Evolutionary conservation across 176 grass and related monocot species (phyloP).

Genomic region (Saccharum spontaneum): DNA sequence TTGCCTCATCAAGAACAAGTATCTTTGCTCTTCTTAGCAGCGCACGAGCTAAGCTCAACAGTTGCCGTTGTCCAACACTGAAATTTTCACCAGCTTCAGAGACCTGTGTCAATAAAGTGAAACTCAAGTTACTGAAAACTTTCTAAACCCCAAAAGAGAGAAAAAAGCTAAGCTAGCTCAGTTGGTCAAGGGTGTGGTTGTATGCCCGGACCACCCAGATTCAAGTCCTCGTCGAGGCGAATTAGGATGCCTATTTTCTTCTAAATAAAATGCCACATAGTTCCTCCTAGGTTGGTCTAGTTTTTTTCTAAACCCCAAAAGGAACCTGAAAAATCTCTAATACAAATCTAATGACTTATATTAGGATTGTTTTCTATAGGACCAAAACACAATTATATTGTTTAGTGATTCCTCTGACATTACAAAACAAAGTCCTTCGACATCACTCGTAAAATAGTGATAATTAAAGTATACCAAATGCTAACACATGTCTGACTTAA

Average conservation of each 20-base stretch:
- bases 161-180: neutral
- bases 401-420: constrained; percentile 3
- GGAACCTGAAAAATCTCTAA: neutral
- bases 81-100: constrained; percentile 98
- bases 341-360: constrained; percentile 18
- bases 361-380: neutral
- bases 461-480: constrained; percentile 6
- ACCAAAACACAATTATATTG: constrained; percentile 2
- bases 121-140: neutral
- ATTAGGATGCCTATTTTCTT: neutral
- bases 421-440: neutral
- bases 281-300: neutral
- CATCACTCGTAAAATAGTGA: neutral
- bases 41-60: constrained; percentile 91
- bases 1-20: constrained; percentile 98
- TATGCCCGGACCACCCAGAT: neutral
- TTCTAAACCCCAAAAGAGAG: neutral
- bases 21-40: constrained; percentile 93
- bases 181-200: neutral
- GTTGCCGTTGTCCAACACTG: constrained; percentile 92
- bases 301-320: neutral
- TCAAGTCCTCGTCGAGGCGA: neutral
- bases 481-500: constrained; percentile 10
- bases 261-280: neutral
- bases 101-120: constrained; percentile 50